Evolutionary conservation across 176 grass and related monocot species (phyloP).

Genomic region (Zoysia pacifica): DNA sequence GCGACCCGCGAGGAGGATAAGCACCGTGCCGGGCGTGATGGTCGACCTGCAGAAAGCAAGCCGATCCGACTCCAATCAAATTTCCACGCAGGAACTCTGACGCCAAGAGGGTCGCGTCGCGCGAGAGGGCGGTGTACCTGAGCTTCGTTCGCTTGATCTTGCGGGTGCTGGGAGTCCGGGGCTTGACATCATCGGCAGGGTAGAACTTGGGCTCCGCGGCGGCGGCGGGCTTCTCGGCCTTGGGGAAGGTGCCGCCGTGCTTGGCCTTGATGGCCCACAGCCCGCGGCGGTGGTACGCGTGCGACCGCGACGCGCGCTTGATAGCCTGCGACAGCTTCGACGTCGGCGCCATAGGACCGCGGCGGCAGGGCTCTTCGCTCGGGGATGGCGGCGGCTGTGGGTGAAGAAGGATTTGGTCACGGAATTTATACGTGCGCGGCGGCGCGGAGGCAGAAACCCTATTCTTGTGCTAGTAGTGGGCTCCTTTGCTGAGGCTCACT

Average conservation of each 20-base stretch:
- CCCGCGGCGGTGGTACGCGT: conserved; percentile 84
- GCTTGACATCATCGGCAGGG: conserved; percentile 93
- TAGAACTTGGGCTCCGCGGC: conserved; percentile 72
- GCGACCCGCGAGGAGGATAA: conserved; percentile 88
- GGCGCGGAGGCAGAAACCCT: conserved; percentile 47
- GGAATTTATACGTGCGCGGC: conserved; percentile 37
- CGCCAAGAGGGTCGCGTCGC: background rate
- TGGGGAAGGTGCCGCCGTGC: conserved; percentile 82
- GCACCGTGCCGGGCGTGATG: conserved; percentile 88
- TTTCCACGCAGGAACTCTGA: background rate
- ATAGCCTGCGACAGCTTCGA: conserved; percentile 65
- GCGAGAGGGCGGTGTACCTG: conserved; percentile 40
- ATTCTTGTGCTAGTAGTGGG: conserved; percentile 18
- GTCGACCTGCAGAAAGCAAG: conserved; percentile 47
- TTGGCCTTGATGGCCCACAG: conserved; percentile 99
- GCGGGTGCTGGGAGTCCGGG: conserved; percentile 56
- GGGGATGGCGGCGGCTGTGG: background rate
- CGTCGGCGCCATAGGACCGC: conserved; percentile 44
- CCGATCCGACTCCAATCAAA: background rate
- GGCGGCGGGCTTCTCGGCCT: conserved; percentile 52
- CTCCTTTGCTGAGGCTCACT: background rate
- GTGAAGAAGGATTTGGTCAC: conserved; percentile 34
- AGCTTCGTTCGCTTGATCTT: conserved; percentile 90
- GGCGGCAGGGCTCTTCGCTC: conserved; percentile 13
- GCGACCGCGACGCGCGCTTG: conserved; percentile 76